phyloP scores from a whole-genome alignment of 345 rosid genomes.

The Eucalyptus pauciflora region DNA sequence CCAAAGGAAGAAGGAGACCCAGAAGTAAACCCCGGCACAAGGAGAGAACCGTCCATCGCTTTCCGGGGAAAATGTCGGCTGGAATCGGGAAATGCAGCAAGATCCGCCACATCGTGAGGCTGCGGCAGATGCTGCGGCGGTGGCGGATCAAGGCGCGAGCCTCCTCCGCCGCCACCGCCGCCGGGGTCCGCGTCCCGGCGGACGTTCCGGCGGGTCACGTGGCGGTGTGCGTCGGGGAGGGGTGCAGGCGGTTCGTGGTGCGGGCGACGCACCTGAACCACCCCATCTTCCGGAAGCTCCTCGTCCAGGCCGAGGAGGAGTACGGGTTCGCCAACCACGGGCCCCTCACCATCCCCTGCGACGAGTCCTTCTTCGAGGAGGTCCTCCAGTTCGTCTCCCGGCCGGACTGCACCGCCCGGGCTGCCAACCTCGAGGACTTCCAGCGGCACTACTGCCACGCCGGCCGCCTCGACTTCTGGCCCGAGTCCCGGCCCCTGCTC shows the following conservation, averaged over 20 bases:
- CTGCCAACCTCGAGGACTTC: slow-evolving; percentile 38
- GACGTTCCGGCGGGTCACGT: slow-evolving; percentile 98
- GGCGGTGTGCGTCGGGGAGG: slow-evolving; percentile 67
- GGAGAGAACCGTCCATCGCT: neutral
- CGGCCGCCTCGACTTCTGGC: slow-evolving; percentile 43
- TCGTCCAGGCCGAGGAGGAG: slow-evolving; percentile 78
- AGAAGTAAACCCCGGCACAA: neutral
- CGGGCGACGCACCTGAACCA: slow-evolving; percentile 89
- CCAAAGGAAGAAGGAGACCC: neutral
- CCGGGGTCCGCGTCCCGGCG: slow-evolving; percentile 25
- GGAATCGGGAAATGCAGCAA: slow-evolving; percentile 73
- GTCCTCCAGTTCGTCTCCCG: slow-evolving; percentile 55
- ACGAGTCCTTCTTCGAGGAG: slow-evolving; percentile 77
- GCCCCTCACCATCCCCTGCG: slow-evolving; percentile 83
- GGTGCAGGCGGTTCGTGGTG: slow-evolving; percentile 64
- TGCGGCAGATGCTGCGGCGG: slow-evolving; percentile 70
- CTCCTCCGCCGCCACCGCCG: slow-evolving; percentile 8
- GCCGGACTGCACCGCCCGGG: slow-evolving; percentile 42
- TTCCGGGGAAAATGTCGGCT: slow-evolving; percentile 28
- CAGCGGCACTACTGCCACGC: slow-evolving; percentile 46
- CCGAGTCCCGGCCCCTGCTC: slow-evolving; percentile 77
- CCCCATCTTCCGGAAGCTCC: slow-evolving; percentile 59
- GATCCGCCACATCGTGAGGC: slow-evolving; percentile 90
- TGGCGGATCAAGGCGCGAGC: slow-evolving; percentile 86
- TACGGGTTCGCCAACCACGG: slow-evolving; percentile 75